A percentile compares a stretch with the other conserved stretches of the same genome.
Conservation (phyloP, 148 eudicot genomes). For the Dysphania ambrosioides region DNA sequence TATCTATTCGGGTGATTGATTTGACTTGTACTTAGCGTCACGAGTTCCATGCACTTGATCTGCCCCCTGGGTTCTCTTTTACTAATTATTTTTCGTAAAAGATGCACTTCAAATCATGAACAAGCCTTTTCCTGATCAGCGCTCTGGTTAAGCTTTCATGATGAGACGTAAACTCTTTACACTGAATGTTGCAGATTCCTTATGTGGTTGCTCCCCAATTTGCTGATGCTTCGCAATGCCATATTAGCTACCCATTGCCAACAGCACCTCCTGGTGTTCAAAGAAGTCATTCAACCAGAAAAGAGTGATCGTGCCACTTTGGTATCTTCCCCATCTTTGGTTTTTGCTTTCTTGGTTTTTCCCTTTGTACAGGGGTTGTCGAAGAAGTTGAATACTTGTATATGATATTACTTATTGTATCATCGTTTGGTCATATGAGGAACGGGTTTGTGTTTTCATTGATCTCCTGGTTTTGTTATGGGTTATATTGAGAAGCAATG, state of each 20-base stretch:
- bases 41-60: background rate
- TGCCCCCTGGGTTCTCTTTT: constrained; percentile 7
- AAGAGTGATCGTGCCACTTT: constrained; percentile 17
- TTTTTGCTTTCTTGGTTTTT: background rate
- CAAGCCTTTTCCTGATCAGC: background rate
- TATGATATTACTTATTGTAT: constrained; percentile 9
- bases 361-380: background rate
- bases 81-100: background rate
- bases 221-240: constrained; percentile 46
- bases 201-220: constrained; percentile 92
- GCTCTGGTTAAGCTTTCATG: constrained; percentile 1
- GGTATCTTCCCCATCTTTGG: constrained; percentile 1
- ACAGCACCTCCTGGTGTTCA: constrained; percentile 97
- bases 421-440: constrained; percentile 16
- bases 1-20: background rate
- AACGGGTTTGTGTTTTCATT: constrained; percentile 5
- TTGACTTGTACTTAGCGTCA: background rate
- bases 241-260: constrained; percentile 70
- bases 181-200: constrained; percentile 58
- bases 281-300: constrained; percentile 40
- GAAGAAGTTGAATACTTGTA: constrained; percentile 16
- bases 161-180: background rate
- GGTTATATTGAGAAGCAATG: background rate
- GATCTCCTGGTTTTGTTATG: background rate
- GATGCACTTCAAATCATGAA: background rate